phyloP scores from a whole-genome alignment of 2,329 filamentous ascomycete species.

The Knoxdaviesia proteae region DNA sequence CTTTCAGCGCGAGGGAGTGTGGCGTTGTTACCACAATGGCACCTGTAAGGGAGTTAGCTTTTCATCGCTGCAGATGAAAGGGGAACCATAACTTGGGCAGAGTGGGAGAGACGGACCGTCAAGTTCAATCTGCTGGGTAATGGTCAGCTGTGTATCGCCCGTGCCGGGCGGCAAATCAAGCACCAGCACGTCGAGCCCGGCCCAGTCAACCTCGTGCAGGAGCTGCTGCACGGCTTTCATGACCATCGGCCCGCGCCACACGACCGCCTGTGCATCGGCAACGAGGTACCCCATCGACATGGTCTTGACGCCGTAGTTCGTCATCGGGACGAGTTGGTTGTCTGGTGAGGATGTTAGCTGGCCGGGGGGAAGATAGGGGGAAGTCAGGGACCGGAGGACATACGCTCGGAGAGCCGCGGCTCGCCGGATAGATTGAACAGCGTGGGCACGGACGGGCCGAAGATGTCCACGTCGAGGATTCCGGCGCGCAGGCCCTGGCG shows the following conservation, averaged over 20 bases:
- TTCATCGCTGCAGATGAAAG: background rate
- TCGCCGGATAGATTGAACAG: constrained; percentile 65
- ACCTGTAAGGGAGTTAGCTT: constrained; percentile 18
- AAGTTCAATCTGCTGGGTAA: constrained; percentile 80
- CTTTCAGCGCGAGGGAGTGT: constrained; percentile 78
- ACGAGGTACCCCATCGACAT: constrained; percentile 98
- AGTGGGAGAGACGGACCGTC: constrained; percentile 34
- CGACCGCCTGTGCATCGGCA: constrained; percentile 58
- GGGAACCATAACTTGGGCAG: background rate
- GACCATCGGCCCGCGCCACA: constrained; percentile 93
- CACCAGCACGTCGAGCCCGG: constrained; percentile 67
- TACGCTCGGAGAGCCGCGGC: constrained; percentile 53
- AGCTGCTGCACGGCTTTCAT: constrained; percentile 94
- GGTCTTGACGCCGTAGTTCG: constrained; percentile 87
- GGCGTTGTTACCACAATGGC: constrained; percentile 82
- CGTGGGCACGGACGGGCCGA: constrained; percentile 85
- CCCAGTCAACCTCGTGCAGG: constrained; percentile 89
- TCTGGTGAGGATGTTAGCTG: constrained; percentile 19
- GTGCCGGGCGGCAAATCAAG: constrained; percentile 87
- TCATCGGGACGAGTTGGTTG: constrained; percentile 67
- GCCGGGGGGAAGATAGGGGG: background rate
- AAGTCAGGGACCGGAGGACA: constrained; percentile 11
- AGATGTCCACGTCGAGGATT: constrained; percentile 90
- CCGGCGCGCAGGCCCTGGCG: constrained; percentile 62
- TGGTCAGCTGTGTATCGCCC: constrained; percentile 89